Percentiles rank a stretch among this genome's conserved stretches.
Conservation (phyloP, 2,329 filamentous ascomycete genomes). For the Alternaria sp. region DNA sequence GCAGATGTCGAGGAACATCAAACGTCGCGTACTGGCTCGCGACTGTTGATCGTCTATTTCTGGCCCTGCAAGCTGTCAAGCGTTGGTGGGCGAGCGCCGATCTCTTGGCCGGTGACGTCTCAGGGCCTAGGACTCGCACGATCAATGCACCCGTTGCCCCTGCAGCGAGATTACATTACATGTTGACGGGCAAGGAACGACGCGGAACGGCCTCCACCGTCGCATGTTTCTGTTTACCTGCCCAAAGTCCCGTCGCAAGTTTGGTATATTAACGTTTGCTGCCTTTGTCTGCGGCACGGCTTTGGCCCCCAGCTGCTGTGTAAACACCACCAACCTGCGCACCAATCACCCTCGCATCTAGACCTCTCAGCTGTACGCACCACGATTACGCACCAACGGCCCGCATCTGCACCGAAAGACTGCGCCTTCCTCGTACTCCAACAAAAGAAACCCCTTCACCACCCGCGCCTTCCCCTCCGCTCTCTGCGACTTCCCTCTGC, state of each 20-base stretch:
- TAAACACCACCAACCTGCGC: conserved; percentile 13
- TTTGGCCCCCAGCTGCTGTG: conserved; percentile 3
- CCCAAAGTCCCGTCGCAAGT: background rate
- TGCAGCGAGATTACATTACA: conserved; percentile 14
- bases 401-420: conserved; percentile 6
- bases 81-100: conserved; percentile 3
- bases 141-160: conserved; percentile 14
- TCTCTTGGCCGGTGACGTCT: conserved; percentile 17
- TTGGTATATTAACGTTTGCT: conserved; percentile 3
- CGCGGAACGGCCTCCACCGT: conserved; percentile 1
- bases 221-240: background rate
- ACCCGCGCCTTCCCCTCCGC: background rate
- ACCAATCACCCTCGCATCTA: conserved; percentile 26
- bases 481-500: conserved; percentile 10
- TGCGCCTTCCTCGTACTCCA: conserved; percentile 20
- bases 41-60: conserved; percentile 6
- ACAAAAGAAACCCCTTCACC: background rate
- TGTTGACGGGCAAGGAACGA: conserved; percentile 12
- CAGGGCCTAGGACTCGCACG: background rate
- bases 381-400: conserved; percentile 19
- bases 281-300: background rate
- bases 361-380: conserved; percentile 19
- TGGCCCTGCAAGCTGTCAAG: conserved; percentile 4
- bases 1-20: background rate
- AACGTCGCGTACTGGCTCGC: background rate